phyloP scores from a whole-genome alignment of 768 basidiomycete genomes.

The Trametes elegans region DNA sequence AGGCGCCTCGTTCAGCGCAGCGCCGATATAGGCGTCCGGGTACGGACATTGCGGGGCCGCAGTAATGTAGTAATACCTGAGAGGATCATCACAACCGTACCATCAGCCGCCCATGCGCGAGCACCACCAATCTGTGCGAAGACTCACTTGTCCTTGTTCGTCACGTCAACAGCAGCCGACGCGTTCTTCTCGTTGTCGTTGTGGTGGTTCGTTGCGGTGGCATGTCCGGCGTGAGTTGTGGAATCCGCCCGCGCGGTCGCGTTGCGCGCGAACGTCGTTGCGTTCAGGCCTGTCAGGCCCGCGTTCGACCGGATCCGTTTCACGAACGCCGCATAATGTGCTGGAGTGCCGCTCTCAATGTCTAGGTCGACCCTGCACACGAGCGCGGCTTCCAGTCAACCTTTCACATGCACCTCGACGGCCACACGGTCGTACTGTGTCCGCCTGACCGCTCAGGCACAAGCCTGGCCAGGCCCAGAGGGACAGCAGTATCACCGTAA shows the following conservation, averaged over 20 bases:
- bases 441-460: background rate
- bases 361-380: constrained; percentile 57
- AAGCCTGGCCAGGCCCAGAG: background rate
- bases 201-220: background rate
- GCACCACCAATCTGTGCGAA: background rate
- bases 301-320: constrained; percentile 52
- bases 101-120: background rate
- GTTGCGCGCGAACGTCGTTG: constrained; percentile 9
- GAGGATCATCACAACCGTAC: background rate
- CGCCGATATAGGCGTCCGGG: constrained; percentile 55
- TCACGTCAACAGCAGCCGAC: constrained; percentile 8
- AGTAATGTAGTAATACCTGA: constrained; percentile 58
- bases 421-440: background rate
- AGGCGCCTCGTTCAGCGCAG: constrained; percentile 53
- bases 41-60: constrained; percentile 69
- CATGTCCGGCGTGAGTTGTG: background rate
- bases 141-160: constrained; percentile 15
- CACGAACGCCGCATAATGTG: constrained; percentile 35
- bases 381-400: constrained; percentile 1
- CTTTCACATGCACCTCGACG: background rate
- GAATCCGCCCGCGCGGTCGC: constrained; percentile 43
- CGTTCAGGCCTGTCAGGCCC: constrained; percentile 36
- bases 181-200: background rate
- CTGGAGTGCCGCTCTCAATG: constrained; percentile 59
- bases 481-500: background rate